Percentiles rank a stretch among this genome's conserved stretches.
Evolutionary conservation across 1,284 basidiomycete species (phyloP).

Genomic region (Melampsora americana): DNA sequence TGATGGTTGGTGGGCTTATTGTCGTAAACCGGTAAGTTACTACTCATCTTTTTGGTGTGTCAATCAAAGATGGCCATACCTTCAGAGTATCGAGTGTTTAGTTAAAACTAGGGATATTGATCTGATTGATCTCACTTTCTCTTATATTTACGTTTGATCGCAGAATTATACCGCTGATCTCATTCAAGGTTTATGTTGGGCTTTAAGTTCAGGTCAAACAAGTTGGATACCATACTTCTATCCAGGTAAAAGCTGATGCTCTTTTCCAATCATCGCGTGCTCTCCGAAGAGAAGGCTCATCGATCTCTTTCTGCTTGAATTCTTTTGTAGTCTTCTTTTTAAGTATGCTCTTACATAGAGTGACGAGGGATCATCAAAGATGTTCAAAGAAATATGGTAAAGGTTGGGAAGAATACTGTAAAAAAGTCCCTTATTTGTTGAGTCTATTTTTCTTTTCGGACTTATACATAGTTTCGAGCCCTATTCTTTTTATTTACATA

Average conservation of each 20-base stretch:
- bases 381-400: constrained; percentile 91
- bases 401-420: constrained; percentile 87
- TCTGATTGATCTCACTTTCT: neutral
- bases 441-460: constrained; percentile 11
- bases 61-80: too few relatives aligned
- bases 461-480: neutral
- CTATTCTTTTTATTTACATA: neutral
- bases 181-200: constrained; percentile 74
- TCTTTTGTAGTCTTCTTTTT: constrained; percentile 46
- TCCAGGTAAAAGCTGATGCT: constrained; percentile 67
- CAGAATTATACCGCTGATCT: constrained; percentile 59
- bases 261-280: neutral
- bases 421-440: constrained; percentile 54
- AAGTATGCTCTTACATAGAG: constrained; percentile 52
- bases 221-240: constrained; percentile 93
- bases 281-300: neutral
- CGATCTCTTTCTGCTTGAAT: neutral
- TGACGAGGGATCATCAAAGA: constrained; percentile 56
- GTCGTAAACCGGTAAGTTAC: constrained; percentile 72
- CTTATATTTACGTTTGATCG: constrained; percentile 62
- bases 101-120: neutral
- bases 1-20: constrained; percentile 84
- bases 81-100: neutral
- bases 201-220: constrained; percentile 73
- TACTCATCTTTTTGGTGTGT: neutral